Evolutionary conservation across 768 basidiomycete genomes (phyloP).

Genomic region (Auriscalpium orientale): DNA sequence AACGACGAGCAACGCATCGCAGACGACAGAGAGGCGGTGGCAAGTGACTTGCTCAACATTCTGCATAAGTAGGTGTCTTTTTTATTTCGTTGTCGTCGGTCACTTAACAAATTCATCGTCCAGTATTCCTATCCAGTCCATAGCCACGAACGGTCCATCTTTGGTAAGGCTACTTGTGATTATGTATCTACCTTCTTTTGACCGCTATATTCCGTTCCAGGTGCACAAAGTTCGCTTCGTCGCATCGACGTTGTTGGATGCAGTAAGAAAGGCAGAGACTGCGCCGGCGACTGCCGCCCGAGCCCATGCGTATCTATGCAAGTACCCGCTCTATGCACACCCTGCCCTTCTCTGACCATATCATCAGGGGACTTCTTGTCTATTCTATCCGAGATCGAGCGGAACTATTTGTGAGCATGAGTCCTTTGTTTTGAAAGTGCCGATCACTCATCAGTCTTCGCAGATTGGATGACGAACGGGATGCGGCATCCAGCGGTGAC

Average conservation of each 20-base stretch:
- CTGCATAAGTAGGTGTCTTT: slow-evolving; percentile 55
- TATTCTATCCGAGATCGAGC: slow-evolving; percentile 85
- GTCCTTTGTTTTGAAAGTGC: background rate
- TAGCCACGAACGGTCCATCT: slow-evolving; percentile 82
- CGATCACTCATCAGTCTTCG: background rate
- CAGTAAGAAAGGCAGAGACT: slow-evolving; percentile 73
- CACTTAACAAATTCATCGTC: slow-evolving; percentile 2
- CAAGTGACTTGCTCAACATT: slow-evolving; percentile 79
- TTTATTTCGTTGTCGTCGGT: background rate
- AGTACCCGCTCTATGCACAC: slow-evolving; percentile 22
- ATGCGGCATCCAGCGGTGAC: slow-evolving; percentile 51
- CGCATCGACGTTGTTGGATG: slow-evolving; percentile 81
- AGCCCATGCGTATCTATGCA: slow-evolving; percentile 82
- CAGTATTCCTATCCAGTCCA: slow-evolving; percentile 89
- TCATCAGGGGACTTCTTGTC: slow-evolving; percentile 81
- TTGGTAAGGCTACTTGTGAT: slow-evolving; percentile 35
- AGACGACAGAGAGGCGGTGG: slow-evolving; percentile 76
- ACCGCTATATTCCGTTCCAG: slow-evolving; percentile 27
- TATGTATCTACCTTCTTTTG: background rate
- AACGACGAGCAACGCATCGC: slow-evolving; percentile 59
- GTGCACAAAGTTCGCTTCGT: slow-evolving; percentile 93
- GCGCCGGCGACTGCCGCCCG: slow-evolving; percentile 75
- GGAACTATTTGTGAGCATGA: slow-evolving; percentile 69
- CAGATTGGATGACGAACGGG: slow-evolving; percentile 66
- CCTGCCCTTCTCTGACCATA: background rate